Base-by-base conservation (phyloP, 345 rosid species). In the Angophora floribunda region DNA sequence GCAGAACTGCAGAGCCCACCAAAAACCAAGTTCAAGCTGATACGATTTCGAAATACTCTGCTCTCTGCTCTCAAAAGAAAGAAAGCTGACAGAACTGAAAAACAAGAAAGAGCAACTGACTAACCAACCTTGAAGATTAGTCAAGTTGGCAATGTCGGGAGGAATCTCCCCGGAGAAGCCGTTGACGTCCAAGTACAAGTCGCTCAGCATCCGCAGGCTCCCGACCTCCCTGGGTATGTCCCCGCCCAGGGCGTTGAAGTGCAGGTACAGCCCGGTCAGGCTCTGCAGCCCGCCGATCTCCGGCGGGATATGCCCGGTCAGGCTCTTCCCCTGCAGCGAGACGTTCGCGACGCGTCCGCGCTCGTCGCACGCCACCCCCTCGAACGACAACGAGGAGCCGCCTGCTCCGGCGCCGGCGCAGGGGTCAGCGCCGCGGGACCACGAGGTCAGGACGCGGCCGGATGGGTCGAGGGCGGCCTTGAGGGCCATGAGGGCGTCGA, bases 301-400 rank as follows among this genome's bases (percentile, higher is more conserved):
- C 13, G 96, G 88, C 85, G 99, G 98, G 85, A 98, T 95, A 87
- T 90, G 89, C 41, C 99, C 99, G 47, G 91, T 90, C 24, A 98
- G 95, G 47, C 98, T 98, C 92, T 92, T 97, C 88, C 99, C 99
- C 90, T 97, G 99, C 7, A 98, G 95, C 70, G 99, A 96, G 7
- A 98, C 95, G 91, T 97, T 98, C 6, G 97, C 93, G 1, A 98
- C 97, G 28, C 41, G 92, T 55, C 93, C 96, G 57, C 89, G 85
- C 78, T 92, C 95, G 88, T 98, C 91, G 93, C 99, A 98, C 41
- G 97, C 98, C 19, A 98, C 97, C 3, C 99, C 99, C 86, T 95
- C 93, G 88, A 98, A 97, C 16, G 95, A 93, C 67, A 97, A 97
- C 14, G 95, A 93, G 30, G 28, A 26, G 28, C 6, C 61, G 4